These are phyloP conservation scores for Albugo candida DNA, from an alignment of 352 stramenopile species.

Conservation along the genomic window DNA sequence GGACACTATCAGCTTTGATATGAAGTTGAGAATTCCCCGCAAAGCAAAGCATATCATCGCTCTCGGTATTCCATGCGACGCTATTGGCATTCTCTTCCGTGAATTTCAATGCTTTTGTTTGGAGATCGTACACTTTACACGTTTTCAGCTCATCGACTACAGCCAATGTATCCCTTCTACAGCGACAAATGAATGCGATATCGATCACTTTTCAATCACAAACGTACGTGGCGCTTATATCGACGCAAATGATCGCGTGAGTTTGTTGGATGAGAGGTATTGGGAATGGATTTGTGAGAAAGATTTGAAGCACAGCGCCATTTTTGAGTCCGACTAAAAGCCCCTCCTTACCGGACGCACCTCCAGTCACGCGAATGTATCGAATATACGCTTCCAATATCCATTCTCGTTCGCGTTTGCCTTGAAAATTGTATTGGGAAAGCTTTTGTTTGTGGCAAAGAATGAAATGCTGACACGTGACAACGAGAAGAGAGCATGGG, in stretches of 20 bases:
- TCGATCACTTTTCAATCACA: no score
- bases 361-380: slow-evolving; percentile 85
- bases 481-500: slow-evolving; percentile 72
- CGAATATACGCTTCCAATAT: slow-evolving; percentile 77
- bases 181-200: not conserved
- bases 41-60: slow-evolving; percentile 90
- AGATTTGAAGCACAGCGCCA: slow-evolving; percentile 82
- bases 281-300: slow-evolving; percentile 90
- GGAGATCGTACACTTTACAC: slow-evolving; percentile 82
- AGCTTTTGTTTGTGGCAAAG: slow-evolving; percentile 84
- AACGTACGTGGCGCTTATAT: slow-evolving; percentile 74
- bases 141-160: slow-evolving; percentile 82
- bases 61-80: slow-evolving; percentile 87
- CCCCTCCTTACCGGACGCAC: slow-evolving; percentile 73
- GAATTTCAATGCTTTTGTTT: slow-evolving; percentile 80
- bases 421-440: slow-evolving; percentile 82
- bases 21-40: slow-evolving; percentile 71
- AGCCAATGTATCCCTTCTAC: slow-evolving; percentile 71
- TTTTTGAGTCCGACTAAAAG: slow-evolving; percentile 85
- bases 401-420: slow-evolving; percentile 72
- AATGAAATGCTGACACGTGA: slow-evolving; percentile 84
- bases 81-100: slow-evolving; percentile 71
- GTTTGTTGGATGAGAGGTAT: slow-evolving; percentile 80
- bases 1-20: slow-evolving; percentile 82
- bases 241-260: slow-evolving; percentile 73